A percentile compares a stretch with the other conserved stretches of the same genome.
Evolutionary conservation across 2,329 filamentous ascomycete genomes (phyloP).

Genomic region (Oidium heveae): DNA sequence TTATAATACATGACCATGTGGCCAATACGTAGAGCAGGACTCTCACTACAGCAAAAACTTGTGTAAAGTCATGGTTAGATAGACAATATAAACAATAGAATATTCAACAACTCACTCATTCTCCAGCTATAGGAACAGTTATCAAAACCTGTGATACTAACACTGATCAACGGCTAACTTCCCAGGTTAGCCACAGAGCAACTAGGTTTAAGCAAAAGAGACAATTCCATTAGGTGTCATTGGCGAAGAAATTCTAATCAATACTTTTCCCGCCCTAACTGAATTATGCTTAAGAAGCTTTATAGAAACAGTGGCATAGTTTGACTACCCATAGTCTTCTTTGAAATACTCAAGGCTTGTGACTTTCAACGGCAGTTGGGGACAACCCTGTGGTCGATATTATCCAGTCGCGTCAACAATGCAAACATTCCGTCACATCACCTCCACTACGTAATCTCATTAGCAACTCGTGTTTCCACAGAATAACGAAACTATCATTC

Average conservation of each 20-base stretch:
- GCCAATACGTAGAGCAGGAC: no score
- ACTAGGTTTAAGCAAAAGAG: not conserved
- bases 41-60: no score
- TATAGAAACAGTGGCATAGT: not conserved
- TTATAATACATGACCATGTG: no score
- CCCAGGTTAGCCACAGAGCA: not conserved
- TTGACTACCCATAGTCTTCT: not conserved
- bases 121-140: not conserved
- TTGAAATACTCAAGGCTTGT: not conserved
- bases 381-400: not conserved
- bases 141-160: not conserved
- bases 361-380: not conserved
- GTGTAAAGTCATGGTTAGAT: no score
- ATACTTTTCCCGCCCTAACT: not conserved
- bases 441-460: not conserved
- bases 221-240: not conserved
- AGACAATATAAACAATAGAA: no score
- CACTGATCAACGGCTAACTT: not conserved
- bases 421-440: not conserved
- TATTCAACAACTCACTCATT: not conserved
- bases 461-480: not conserved
- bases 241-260: not conserved
- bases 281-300: not conserved
- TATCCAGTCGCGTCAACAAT: not conserved
- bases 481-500: not conserved